Percentiles rank a stretch among this genome's conserved stretches.
phyloP scores from a whole-genome alignment of 805 yeast species.

The Suhomyces pyralidae region DNA sequence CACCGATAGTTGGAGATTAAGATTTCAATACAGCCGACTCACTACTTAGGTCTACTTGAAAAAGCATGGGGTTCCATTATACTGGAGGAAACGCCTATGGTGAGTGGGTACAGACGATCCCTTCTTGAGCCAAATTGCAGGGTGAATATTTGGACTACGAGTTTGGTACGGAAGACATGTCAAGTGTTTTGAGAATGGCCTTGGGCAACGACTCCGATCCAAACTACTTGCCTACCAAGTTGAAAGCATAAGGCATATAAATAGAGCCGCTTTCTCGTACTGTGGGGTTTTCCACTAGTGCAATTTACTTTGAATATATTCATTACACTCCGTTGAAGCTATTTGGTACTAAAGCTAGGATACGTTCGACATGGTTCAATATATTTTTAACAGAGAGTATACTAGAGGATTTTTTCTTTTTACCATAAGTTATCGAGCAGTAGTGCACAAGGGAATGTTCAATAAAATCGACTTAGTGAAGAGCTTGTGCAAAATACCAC shows the following conservation, averaged over 20 bases:
- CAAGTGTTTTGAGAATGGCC: neutral
- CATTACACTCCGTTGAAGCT: too few relatives aligned
- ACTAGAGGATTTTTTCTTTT: too few relatives aligned
- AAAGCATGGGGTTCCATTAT: neutral
- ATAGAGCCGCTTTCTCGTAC: conserved; percentile 10
- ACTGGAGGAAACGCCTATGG: neutral
- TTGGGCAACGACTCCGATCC: neutral
- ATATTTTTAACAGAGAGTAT: too few relatives aligned
- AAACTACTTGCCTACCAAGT: conserved; percentile 9
- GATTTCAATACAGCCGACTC: neutral
- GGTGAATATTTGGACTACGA: neutral
- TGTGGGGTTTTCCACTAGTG: conserved; percentile 12
- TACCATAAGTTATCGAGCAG: too few relatives aligned
- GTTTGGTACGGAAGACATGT: too few relatives aligned
- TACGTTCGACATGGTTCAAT: too few relatives aligned
- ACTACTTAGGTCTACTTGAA: neutral
- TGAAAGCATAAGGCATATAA: conserved; percentile 9
- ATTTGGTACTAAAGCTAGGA: too few relatives aligned
- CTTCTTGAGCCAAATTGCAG: neutral
- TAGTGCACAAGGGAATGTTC: too few relatives aligned
- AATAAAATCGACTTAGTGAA: too few relatives aligned
- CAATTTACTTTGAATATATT: too few relatives aligned
- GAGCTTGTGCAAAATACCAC: too few relatives aligned
- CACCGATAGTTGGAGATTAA: too few relatives aligned
- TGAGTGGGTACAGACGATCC: neutral